Evolutionary conservation across 2,329 filamentous ascomycete species (phyloP).

Genomic region (Rachicladosporium sp.): DNA sequence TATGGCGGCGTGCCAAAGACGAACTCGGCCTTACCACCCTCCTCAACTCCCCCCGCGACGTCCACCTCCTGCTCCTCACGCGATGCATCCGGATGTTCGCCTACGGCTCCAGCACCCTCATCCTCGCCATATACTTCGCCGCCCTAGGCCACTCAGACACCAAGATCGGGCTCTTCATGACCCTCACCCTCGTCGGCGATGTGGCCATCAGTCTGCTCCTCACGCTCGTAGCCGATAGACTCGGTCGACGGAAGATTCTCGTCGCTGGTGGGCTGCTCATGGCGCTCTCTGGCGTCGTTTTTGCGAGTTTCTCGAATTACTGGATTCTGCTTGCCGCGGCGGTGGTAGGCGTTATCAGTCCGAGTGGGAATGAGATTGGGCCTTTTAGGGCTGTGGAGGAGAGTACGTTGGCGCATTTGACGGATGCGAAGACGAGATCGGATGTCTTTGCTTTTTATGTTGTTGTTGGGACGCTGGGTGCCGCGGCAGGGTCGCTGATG

Average conservation of each 20-base stretch:
- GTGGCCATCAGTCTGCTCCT: slow-evolving; percentile 19
- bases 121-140: slow-evolving; percentile 22
- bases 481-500: slow-evolving; percentile 16
- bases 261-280: slow-evolving; percentile 18
- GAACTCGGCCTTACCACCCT: slow-evolving; percentile 38
- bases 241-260: slow-evolving; percentile 19
- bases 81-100: slow-evolving; percentile 52
- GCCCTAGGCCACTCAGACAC: slow-evolving; percentile 17
- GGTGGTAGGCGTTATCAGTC: slow-evolving; percentile 22
- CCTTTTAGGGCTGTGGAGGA: slow-evolving; percentile 25
- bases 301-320: slow-evolving; percentile 17
- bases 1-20: slow-evolving; percentile 1
- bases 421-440: slow-evolving; percentile 12
- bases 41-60: slow-evolving; percentile 32
- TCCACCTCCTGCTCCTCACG: slow-evolving; percentile 46
- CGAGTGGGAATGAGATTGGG: slow-evolving; percentile 24
- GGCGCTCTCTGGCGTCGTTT: slow-evolving; percentile 17
- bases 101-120: slow-evolving; percentile 38
- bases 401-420: slow-evolving; percentile 21
- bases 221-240: slow-evolving; percentile 19
- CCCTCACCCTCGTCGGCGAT: slow-evolving; percentile 22
- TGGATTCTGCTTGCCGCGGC: slow-evolving; percentile 21
- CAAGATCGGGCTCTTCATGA: slow-evolving; percentile 25
- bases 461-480: slow-evolving; percentile 18
- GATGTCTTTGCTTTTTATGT: slow-evolving; percentile 24